phyloP scores from a whole-genome alignment of 495 filamentous ascomycete genomes.

The Bacidia rubella region DNA sequence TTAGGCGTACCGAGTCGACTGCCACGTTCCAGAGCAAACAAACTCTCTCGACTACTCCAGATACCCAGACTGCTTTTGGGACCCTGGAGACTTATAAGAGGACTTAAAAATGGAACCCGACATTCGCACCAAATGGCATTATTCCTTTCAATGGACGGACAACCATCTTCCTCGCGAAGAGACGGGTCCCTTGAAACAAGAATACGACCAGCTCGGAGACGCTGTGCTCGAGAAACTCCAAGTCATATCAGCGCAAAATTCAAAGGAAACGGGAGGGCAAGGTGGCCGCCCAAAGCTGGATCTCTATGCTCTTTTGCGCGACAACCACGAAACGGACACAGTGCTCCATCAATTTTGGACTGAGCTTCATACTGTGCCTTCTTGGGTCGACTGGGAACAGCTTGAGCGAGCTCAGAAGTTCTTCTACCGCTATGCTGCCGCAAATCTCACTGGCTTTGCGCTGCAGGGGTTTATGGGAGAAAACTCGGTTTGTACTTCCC shows the following conservation, averaged over 20 bases:
- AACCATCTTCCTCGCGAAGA: slow-evolving; percentile 30
- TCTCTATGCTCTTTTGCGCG: slow-evolving; percentile 29
- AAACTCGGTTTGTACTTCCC: slow-evolving; percentile 7
- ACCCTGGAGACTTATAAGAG: no score
- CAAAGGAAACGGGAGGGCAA: slow-evolving; percentile 12
- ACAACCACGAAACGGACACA: slow-evolving; percentile 35
- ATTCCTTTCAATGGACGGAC: slow-evolving; percentile 33
- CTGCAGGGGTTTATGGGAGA: slow-evolving; percentile 54
- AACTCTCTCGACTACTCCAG: no score
- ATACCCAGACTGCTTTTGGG: no score
- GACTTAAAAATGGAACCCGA: background rate
- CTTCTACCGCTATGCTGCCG: slow-evolving; percentile 49
- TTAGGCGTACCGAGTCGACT: no score
- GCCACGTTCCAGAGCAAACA: no score
- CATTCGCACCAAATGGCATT: slow-evolving; percentile 23
- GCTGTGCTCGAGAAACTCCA: slow-evolving; percentile 30
- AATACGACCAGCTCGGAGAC: slow-evolving; percentile 32
- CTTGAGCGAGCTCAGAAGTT: slow-evolving; percentile 49
- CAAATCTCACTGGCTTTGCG: slow-evolving; percentile 45
- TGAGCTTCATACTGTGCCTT: slow-evolving; percentile 45
- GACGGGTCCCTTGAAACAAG: slow-evolving; percentile 29
- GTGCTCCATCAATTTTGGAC: slow-evolving; percentile 42
- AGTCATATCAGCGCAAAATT: slow-evolving; percentile 25
- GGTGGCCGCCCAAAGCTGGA: slow-evolving; percentile 18
- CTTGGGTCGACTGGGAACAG: slow-evolving; percentile 61